These are phyloP conservation scores for Cutaneotrichosporon daszewskae DNA, from an alignment of 1,284 basidiomycete genomes.

Conservation along the genomic window DNA sequence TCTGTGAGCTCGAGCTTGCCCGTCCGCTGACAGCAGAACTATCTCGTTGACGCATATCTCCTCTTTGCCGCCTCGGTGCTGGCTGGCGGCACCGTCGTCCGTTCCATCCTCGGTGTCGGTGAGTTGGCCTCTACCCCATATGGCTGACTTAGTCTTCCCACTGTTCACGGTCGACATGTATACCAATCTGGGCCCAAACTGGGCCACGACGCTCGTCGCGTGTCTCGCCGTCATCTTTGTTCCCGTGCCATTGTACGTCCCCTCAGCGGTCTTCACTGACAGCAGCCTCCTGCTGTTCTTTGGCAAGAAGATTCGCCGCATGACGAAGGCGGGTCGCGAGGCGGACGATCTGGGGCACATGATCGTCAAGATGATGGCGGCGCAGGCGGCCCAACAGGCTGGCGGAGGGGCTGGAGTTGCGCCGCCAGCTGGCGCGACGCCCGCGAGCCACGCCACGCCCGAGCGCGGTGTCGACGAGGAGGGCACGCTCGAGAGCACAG, in stretches of 20 bases:
- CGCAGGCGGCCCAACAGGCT: neutral
- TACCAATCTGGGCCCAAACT: slow-evolving; percentile 54
- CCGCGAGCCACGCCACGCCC: too few species aligned
- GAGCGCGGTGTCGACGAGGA: too few species aligned
- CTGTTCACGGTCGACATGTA: slow-evolving; percentile 58
- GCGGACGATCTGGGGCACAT: slow-evolving; percentile 24
- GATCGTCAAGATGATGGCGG: slow-evolving; percentile 18
- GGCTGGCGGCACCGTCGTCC: slow-evolving; percentile 61
- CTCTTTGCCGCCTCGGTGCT: slow-evolving; percentile 54
- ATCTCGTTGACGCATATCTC: slow-evolving; percentile 61
- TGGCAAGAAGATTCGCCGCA: slow-evolving; percentile 20
- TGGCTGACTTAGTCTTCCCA: slow-evolving; percentile 49
- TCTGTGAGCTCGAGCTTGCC: neutral
- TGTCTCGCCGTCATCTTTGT: slow-evolving; percentile 24
- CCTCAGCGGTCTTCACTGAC: neutral
- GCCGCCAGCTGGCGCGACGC: too few species aligned
- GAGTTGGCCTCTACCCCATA: neutral
- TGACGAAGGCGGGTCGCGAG: slow-evolving; percentile 23
- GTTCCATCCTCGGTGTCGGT: slow-evolving; percentile 56
- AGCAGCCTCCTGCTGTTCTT: slow-evolving; percentile 22
- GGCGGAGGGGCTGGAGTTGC: too few species aligned
- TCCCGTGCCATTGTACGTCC: slow-evolving; percentile 17
- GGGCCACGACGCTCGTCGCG: slow-evolving; percentile 50
- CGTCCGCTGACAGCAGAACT: slow-evolving; percentile 26
- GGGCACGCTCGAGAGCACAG: too few species aligned